Base-by-base conservation (phyloP, 2,329 filamentous ascomycete species). In the Aspergillus amoenus region DNA sequence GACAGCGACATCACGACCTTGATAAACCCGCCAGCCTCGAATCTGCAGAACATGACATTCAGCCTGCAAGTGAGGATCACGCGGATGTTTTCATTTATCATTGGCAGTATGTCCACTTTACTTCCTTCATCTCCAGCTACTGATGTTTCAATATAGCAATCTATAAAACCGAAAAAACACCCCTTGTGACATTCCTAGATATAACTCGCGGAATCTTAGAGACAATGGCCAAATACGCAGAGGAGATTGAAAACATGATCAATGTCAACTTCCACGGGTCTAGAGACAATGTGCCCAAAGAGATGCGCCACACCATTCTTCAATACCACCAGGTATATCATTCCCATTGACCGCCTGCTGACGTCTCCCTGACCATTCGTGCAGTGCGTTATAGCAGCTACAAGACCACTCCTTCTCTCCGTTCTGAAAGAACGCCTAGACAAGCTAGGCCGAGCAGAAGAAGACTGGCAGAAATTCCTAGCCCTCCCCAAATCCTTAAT, bases 211-310 rank as follows among this genome's bases (percentile, higher is more conserved):
- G 69, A 0, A 74, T 77, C 1, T 54, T 77, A 0, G 70, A 76
- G 0, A 73, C 70, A 0, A 49, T 78, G 17, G 73, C 73, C 0
- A 66, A 68, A 0, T 70, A 77, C 21, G 76, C 74, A 0, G 68
- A 74, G 37, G 75, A 78, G 2, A 71, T 78, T 3, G 73, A 77
- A n/a, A 66, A 60, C 0, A 75, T 76, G 2, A 68, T 77, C 11
- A 57, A 66, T 1, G 49, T 65, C 3, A 71, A 71, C 13, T 69
- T 73, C 5, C 63, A 65, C 12, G 73, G 67, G 27, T 72, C 72
- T 0, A 65, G 75, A 0, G 71, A 73, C 5, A 70, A 67, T 0
- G 73, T 76, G 65, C 68, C 75, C 0, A 68, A 70, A 41, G 74
- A 68, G 1, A 76, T 74, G 5, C 68, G 72, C 2, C 69, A 76